Evolutionary conservation across 345 rosid species (phyloP), one percentile per base, ranked within the genome.

Genomic region (Camelina neglecta): DNA sequence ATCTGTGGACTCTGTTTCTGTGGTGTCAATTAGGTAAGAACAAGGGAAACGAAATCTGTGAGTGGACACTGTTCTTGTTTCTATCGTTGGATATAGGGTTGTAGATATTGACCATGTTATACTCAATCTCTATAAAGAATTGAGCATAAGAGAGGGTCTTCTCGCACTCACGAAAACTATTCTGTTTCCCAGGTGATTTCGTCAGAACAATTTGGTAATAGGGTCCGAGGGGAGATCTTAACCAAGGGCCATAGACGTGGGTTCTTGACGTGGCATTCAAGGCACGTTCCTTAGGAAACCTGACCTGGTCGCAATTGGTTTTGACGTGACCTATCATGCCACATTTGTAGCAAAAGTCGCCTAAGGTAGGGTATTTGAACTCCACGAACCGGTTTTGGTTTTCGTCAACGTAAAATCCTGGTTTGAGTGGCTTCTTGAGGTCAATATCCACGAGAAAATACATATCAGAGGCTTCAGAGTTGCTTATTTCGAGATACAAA

Each of bases 341-440:
- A 41, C 79, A 75, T 1, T 20, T 75, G 68, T 75, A 75, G 36
- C 79, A 67, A 36, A 75, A 68, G 15, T 39, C 42, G 0, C 56
- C 74, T 16, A 75, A 16, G 15, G 51, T 60, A 0, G 1, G 1
- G 26, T 64, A 73, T 21, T 31, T 64, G 16, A 75, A 67, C 79
- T 29, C 13, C 33, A 67, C 62, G 26, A 38, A 75, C 16, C 55
- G 62, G 54, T 60, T 36, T 12, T 18, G 13, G 44, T 41, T 41
- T 41, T 41, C 26, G 3, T 16, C 16, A 7, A 23, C 0, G 47
- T 59, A 26, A 73, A 67, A 68, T 6, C 74, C 74, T 26, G 74
- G 39, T 42, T 55, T 60, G 55, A 68, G 69, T 12, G 79, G 79
- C 38, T 75, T 60, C 62, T 68, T 68, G 18, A 75, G 79, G 42